Evolutionary conservation across 805 yeast genomes (phyloP), one percentile per base, ranked within the genome.

Genomic region (Spathaspora hagerdaliae): DNA sequence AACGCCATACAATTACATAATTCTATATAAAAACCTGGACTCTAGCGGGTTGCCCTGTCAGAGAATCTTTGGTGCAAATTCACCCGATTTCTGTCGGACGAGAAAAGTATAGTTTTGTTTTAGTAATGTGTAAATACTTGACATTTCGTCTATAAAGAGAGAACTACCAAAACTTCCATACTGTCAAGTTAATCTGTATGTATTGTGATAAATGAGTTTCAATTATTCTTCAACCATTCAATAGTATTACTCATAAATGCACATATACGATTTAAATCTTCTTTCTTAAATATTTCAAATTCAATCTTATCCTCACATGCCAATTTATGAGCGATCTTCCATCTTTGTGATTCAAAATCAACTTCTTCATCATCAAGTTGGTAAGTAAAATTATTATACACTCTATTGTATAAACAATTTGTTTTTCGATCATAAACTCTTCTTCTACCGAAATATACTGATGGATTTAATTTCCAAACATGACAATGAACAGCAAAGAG

Each of bases 401-500:
- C 41, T 40, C 53, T 42, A 5, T 38, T 41, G 12, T 38, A 44
- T 40, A 52, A 39, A 26, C 54, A 35, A 19, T 47, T 44, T 31
- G 26, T 36, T 11, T 41, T 47, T 14, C 27, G n/a, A 36, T 46
- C 41, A 36, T 38, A 41, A 9, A 49, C 35, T 1, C 19, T 36
- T 6, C 39, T 27, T 19, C 43, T 39, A 1, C 36, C 34, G 46
- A 51, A 42, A 31, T 43, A 41, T 1, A 42, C 49, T 6, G 31
- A 31, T 10, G 56, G 56, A 35, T 52, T 42, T 54, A 52, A 40
- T n/a, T n/a, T n/a, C n/a, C n/a, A n/a, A n/a, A n/a, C n/a, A n/a
- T n/a, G n/a, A n/a, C n/a, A n/a, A n/a, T 52, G 56, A 31, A 52
- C 34, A 8, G 53, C 37, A 35, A 45, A 48, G 7, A 50, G 37